Conservation (phyloP, 352 stramenopile species). For the Phytopythium oedochilum region DNA sequence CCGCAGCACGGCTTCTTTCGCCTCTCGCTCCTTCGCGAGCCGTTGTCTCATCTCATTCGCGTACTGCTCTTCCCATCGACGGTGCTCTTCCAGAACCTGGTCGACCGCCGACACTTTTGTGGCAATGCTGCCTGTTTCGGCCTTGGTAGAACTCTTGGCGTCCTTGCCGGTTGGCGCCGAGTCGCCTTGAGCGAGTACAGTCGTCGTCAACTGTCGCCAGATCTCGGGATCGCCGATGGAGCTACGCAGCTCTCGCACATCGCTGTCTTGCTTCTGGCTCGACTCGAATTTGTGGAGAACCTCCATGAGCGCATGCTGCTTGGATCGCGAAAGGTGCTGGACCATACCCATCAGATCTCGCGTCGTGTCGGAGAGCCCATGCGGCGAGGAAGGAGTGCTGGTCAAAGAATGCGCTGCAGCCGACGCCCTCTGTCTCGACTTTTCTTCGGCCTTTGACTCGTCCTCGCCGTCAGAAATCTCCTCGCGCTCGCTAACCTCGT, state of each 20-base stretch:
- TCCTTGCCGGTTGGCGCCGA: not conserved
- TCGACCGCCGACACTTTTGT: conserved; percentile 11
- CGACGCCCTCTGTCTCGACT: not conserved
- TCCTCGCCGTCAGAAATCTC: not conserved
- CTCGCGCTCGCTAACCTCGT: not conserved
- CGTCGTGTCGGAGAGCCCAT: conserved; percentile 40
- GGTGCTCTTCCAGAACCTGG: conserved; percentile 54
- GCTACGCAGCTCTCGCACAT: conserved; percentile 43
- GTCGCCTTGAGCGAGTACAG: conserved; percentile 10
- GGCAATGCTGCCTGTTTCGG: not conserved
- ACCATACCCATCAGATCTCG: conserved; percentile 61
- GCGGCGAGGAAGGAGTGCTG: not conserved
- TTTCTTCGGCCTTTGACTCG: not conserved
- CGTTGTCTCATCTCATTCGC: conserved; percentile 40
- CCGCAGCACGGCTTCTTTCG: conserved; percentile 42
- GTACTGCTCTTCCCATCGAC: conserved; percentile 59
- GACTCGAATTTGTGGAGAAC: conserved; percentile 60
- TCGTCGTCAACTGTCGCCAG: conserved; percentile 63
- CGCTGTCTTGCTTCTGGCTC: conserved; percentile 41
- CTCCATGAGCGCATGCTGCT: conserved; percentile 55
- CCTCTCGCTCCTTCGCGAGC: conserved; percentile 35
- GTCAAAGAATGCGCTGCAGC: not conserved
- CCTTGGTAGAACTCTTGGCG: not conserved
- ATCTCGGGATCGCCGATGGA: conserved; percentile 71
- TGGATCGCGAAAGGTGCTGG: conserved; percentile 59